phyloP scores from a whole-genome alignment of 768 basidiomycete genomes.

The Galerina sulciceps region DNA sequence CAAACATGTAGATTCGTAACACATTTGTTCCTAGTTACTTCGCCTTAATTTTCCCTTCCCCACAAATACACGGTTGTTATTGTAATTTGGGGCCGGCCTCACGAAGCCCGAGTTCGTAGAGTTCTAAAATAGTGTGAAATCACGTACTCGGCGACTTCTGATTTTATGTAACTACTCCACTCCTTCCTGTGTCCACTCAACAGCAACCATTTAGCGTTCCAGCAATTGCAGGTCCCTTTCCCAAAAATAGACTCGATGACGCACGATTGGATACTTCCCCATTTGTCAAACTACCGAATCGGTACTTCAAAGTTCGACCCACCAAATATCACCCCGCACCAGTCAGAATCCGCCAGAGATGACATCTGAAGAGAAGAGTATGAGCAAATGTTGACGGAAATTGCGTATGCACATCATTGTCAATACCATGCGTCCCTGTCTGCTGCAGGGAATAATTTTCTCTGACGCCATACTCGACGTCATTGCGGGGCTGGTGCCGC shows the following conservation, averaged over 20 bases:
- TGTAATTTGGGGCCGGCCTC: not conserved
- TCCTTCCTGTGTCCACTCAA: not conserved
- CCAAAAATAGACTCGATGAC: conserved; percentile 3
- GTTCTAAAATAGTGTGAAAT: too few relatives aligned
- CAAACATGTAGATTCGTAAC: not conserved
- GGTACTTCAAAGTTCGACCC: not conserved
- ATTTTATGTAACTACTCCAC: not conserved
- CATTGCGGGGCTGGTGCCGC: too few relatives aligned
- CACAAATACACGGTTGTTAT: not conserved
- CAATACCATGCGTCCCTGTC: too few relatives aligned
- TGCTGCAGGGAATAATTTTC: too few relatives aligned
- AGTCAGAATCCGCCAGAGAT: too few relatives aligned
- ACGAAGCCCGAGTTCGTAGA: too few relatives aligned
- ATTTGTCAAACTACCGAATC: not conserved
- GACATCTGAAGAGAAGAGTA: too few relatives aligned
- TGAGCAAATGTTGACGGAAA: too few relatives aligned
- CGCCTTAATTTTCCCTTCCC: not conserved
- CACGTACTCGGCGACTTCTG: too few relatives aligned
- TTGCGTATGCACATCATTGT: too few relatives aligned
- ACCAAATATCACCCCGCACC: not conserved
- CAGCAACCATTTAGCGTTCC: too few relatives aligned
- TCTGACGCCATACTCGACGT: too few relatives aligned
- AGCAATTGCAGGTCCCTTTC: not conserved
- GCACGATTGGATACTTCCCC: not conserved
- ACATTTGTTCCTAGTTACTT: not conserved